Conservation (phyloP, 1,139 yeast species). For the Geotrichum cucujoidarum region DNA sequence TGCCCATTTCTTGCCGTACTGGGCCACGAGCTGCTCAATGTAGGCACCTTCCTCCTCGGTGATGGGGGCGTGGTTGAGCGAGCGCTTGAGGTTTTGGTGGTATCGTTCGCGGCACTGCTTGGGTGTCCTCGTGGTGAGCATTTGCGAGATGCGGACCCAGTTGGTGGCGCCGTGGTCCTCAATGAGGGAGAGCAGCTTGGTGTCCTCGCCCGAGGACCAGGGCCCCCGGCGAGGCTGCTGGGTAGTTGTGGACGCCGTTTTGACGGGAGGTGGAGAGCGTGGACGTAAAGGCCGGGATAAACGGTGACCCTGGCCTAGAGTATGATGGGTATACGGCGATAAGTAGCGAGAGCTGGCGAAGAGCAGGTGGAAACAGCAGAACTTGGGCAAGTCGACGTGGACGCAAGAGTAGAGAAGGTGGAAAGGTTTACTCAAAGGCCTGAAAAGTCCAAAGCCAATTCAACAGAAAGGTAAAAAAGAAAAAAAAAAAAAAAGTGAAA, state of each 20-base stretch:
- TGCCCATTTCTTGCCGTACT: constrained; percentile 90
- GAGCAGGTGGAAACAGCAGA: background rate
- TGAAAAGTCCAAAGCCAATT: too few relatives aligned
- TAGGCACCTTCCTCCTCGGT: constrained; percentile 77
- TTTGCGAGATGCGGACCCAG: constrained; percentile 82
- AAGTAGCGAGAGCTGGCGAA: background rate
- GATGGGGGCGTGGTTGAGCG: constrained; percentile 75
- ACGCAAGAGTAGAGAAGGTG: background rate
- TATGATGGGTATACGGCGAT: background rate
- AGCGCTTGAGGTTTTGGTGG: constrained; percentile 86
- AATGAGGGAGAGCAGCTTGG: constrained; percentile 63
- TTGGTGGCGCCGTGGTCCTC: constrained; percentile 75
- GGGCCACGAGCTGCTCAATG: constrained; percentile 72
- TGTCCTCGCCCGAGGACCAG: constrained; percentile 86
- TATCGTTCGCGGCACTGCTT: constrained; percentile 90
- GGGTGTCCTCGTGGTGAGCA: constrained; percentile 73
- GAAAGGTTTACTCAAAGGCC: background rate
- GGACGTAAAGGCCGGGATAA: background rate
- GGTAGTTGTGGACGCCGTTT: constrained; percentile 11
- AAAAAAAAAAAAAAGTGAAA: constrained; percentile 4
- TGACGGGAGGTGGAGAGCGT: background rate
- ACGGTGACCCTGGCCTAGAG: too few relatives aligned
- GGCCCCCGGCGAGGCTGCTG: constrained; percentile 57
- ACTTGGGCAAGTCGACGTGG: background rate
- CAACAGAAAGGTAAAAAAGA: background rate